These are phyloP conservation scores for Phytophthora syringae DNA, from an alignment of 352 stramenopile species.

Conservation along the genomic window DNA sequence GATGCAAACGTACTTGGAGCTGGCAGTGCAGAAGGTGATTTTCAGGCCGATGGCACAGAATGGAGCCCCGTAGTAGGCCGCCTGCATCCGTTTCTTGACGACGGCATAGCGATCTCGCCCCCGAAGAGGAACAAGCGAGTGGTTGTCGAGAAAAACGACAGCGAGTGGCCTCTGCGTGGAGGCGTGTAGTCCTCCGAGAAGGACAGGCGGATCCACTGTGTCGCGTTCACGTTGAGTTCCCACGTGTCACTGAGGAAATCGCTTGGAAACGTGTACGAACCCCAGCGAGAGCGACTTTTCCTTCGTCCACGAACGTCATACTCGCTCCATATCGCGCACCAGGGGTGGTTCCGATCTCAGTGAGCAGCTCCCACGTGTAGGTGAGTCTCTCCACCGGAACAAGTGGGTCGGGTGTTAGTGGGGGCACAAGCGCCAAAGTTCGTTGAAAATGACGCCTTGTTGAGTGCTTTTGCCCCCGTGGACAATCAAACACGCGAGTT, in stretches of 20 bases:
- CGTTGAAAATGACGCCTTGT: constrained; percentile 58
- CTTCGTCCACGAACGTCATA: constrained; percentile 62
- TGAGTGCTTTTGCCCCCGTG: constrained; percentile 60
- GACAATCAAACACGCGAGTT: constrained; percentile 55
- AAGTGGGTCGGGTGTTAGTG: not conserved
- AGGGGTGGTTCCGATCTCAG: constrained; percentile 52
- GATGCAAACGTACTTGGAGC: constrained; percentile 65
- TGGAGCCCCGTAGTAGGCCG: constrained; percentile 57
- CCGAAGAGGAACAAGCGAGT: constrained; percentile 61
- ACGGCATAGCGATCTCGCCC: constrained; percentile 69
- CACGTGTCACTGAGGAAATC: constrained; percentile 77
- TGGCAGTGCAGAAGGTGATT: constrained; percentile 61
- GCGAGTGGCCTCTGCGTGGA: constrained; percentile 56
- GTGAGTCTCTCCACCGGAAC: constrained; percentile 45
- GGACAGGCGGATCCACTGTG: constrained; percentile 65
- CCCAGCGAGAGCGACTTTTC: constrained; percentile 65
- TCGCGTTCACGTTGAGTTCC: constrained; percentile 75
- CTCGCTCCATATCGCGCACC: constrained; percentile 65
- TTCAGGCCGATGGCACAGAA: constrained; percentile 53
- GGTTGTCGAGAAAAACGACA: constrained; percentile 48
- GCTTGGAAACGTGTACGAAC: constrained; percentile 78
- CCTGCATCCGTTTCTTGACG: constrained; percentile 57
- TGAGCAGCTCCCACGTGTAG: constrained; percentile 66
- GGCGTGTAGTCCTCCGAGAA: constrained; percentile 60
- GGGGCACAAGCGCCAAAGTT: constrained; percentile 75